Conservation (phyloP, 2,329 filamentous ascomycete genomes). For the Aspergillus texensis region DNA sequence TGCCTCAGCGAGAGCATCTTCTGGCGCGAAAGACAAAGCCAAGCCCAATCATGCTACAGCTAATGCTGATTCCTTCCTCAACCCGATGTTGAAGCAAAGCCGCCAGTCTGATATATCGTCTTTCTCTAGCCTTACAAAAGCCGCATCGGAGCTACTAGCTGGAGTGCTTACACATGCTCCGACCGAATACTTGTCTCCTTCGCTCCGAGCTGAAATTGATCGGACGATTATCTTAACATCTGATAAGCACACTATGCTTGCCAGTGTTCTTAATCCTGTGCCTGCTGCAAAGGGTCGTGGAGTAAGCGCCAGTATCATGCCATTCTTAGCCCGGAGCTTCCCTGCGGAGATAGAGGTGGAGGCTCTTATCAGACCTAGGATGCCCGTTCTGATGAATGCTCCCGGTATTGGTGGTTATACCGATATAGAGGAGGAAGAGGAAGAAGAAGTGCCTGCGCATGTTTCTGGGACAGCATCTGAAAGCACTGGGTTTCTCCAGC, state of each 20-base stretch:
- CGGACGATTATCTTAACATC: slow-evolving; percentile 74
- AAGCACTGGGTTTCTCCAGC: slow-evolving; percentile 30
- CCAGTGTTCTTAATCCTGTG: slow-evolving; percentile 80
- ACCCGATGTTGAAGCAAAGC: slow-evolving; percentile 41
- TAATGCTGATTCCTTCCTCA: slow-evolving; percentile 75
- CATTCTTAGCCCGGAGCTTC: slow-evolving; percentile 72
- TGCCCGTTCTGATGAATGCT: slow-evolving; percentile 47
- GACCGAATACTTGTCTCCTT: slow-evolving; percentile 68
- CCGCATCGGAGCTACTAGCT: slow-evolving; percentile 66
- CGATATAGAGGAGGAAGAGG: slow-evolving; percentile 33
- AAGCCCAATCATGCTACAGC: slow-evolving; percentile 37
- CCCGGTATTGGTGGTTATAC: slow-evolving; percentile 30
- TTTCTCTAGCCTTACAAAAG: slow-evolving; percentile 51
- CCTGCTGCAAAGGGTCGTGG: slow-evolving; percentile 63
- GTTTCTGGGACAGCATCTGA: slow-evolving; percentile 18
- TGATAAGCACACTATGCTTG: slow-evolving; percentile 72
- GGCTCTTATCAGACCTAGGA: slow-evolving; percentile 61
- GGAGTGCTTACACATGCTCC: slow-evolving; percentile 65
- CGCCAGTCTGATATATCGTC: slow-evolving; percentile 21
- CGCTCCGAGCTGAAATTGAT: slow-evolving; percentile 74
- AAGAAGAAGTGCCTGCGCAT: slow-evolving; percentile 26
- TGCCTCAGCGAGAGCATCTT: slow-evolving; percentile 27
- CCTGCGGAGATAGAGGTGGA: slow-evolving; percentile 69
- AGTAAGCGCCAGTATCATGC: slow-evolving; percentile 73
- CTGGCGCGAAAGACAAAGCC: slow-evolving; percentile 45